Conservation (phyloP, 2,329 filamentous ascomycete genomes). For the Verticillium albo-atrum region DNA sequence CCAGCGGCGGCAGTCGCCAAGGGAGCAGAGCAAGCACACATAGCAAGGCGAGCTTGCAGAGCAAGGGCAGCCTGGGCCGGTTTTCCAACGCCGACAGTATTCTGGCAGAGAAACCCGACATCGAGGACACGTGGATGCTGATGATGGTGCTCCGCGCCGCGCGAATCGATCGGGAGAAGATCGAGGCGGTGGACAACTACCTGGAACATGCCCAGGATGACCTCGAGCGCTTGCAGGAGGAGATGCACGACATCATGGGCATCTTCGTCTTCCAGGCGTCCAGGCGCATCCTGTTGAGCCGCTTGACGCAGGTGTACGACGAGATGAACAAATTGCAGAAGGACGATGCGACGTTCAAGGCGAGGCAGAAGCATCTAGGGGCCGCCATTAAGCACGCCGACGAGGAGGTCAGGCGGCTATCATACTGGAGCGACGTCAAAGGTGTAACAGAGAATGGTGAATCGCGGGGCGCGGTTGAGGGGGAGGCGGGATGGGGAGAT, state of each 20-base stretch:
- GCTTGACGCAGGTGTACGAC: conserved; percentile 62
- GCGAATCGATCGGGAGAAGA: conserved; percentile 86
- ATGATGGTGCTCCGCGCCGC: conserved; percentile 63
- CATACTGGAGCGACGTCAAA: conserved; percentile 85
- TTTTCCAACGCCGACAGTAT: conserved; percentile 32
- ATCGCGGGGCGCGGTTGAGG: conserved; percentile 37
- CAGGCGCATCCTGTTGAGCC: conserved; percentile 67
- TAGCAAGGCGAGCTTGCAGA: conserved; percentile 16
- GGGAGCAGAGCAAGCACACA: conserved; percentile 27
- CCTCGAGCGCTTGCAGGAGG: conserved; percentile 66
- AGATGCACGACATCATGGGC: conserved; percentile 82
- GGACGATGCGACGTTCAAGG: conserved; percentile 27
- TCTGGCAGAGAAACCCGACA: conserved; percentile 52
- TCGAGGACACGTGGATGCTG: conserved; percentile 63
- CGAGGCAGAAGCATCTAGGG: conserved; percentile 62
- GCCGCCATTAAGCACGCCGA: conserved; percentile 73
- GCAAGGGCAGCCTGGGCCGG: conserved; percentile 31
- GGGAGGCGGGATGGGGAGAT: conserved; percentile 36
- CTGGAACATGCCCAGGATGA: conserved; percentile 73
- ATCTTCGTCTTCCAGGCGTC: conserved; percentile 88
- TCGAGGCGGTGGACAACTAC: conserved; percentile 78
- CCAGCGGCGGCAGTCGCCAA: conserved; percentile 17
- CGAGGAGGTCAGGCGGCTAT: conserved; percentile 72
- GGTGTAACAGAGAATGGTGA: conserved; percentile 56
- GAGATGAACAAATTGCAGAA: conserved; percentile 46